Base-by-base conservation (phyloP, 257 asterid genomes). In the Nicotiana otophora region DNA sequence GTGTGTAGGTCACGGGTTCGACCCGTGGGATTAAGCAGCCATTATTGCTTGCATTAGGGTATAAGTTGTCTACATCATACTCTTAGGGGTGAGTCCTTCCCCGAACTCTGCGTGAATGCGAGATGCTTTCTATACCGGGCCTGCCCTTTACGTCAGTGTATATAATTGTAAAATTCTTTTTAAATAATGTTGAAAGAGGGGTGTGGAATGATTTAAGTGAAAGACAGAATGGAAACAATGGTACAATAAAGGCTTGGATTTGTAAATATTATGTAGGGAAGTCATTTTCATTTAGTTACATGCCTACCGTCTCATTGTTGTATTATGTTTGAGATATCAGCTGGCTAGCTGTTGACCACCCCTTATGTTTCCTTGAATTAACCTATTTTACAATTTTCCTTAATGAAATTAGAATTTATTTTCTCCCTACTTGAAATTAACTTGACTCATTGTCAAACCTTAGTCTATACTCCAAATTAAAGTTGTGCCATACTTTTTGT, bases 261-360 rank as follows among this genome's bases (percentile, higher is more conserved):
- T 85, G 81, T 83, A 85, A 83, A 89, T 86, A 86, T 89, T 81
- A 89, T 63, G 83, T 82, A 82, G 88, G 85, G 84, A 78, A 53
- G 96, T 94, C 97, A 70, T 87, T 92, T 86, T 91, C 95, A 78
- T 90, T 90, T 89, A 86, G 93, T 93, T 92, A 89, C 84, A 78
- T 85, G 83, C 90, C 74, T 15, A 66, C 83, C 84, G 83, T 87
- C 81, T 74, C 12, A 51, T 26, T 69, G 84, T 84, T 83, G 78
- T 86, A 82, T 83, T 85, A 88, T 89, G 89, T 88, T 83, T 83
- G 78, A 68, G 65, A 58, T 42, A 42, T 89, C 88, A 89, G 91
- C 91, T 93, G 93, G 83, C 88, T 75, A 53, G n/a, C 8, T 54
- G 76, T 81, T 60, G 30, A 60, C 14, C 17, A 9, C 30, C 65